These are phyloP conservation scores for Sporothrix phasma DNA, from an alignment of 2,329 filamentous ascomycete genomes.

Conservation along the genomic window DNA sequence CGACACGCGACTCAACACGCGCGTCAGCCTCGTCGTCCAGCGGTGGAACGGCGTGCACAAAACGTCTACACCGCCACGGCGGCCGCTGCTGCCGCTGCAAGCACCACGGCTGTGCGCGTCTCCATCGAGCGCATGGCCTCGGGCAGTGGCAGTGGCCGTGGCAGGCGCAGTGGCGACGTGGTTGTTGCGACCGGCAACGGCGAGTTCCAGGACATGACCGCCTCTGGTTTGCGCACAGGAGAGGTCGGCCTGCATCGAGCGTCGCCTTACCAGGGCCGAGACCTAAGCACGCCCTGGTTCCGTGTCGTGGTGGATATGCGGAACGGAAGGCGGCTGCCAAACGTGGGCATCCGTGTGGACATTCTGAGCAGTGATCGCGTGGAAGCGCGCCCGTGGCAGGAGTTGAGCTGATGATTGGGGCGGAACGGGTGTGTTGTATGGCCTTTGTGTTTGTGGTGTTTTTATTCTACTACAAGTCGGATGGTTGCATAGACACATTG, in stretches of 20 bases:
- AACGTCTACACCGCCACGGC: constrained; percentile 20
- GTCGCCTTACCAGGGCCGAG: neutral
- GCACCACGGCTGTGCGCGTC: constrained; percentile 46
- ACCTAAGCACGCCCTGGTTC: constrained; percentile 53
- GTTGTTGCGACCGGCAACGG: constrained; percentile 61
- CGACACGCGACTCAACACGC: constrained; percentile 42
- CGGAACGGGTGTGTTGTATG: neutral
- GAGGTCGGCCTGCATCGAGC: constrained; percentile 13
- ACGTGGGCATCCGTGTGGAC: constrained; percentile 41
- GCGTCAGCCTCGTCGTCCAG: constrained; percentile 43
- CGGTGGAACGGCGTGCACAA: constrained; percentile 16
- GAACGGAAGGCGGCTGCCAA: constrained; percentile 41
- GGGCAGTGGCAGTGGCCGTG: neutral
- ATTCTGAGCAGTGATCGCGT: constrained; percentile 41
- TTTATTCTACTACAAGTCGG: too few relatives aligned
- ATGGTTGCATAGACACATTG: too few relatives aligned
- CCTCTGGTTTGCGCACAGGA: constrained; percentile 26
- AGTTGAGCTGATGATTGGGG: neutral
- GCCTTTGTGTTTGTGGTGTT: too few relatives aligned
- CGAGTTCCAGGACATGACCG: constrained; percentile 59
- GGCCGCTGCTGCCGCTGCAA: constrained; percentile 21
- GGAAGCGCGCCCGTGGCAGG: constrained; percentile 35
- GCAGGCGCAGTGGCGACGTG: constrained; percentile 39
- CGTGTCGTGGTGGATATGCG: constrained; percentile 61
- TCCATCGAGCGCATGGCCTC: constrained; percentile 50